Evolutionary conservation across 1,284 basidiomycete species (phyloP).

Genomic region (Pascua guehoae): DNA sequence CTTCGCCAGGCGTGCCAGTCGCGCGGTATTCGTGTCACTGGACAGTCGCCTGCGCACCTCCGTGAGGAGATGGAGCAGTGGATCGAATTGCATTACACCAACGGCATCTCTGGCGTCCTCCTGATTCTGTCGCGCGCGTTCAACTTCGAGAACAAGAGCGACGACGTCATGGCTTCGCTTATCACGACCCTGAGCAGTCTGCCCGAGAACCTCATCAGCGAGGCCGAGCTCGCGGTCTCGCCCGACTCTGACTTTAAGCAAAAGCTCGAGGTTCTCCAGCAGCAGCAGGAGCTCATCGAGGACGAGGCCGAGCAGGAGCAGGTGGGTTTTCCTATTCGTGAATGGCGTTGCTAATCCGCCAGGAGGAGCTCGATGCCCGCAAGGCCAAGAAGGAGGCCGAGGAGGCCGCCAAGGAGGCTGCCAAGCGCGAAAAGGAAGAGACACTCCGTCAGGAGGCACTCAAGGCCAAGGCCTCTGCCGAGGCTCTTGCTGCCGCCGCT

Average conservation of each 20-base stretch:
- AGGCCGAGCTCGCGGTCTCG: conserved; percentile 86
- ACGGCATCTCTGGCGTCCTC: conserved; percentile 84
- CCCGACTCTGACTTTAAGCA: conserved; percentile 95
- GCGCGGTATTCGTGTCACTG: conserved; percentile 84
- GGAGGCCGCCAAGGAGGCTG: conserved; percentile 60
- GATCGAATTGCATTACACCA: conserved; percentile 86
- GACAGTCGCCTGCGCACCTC: conserved; percentile 75
- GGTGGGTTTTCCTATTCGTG: conserved; percentile 3
- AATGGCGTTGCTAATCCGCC: conserved; percentile 1
- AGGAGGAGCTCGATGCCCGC: conserved; percentile 84
- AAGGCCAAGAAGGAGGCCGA: conserved; percentile 72
- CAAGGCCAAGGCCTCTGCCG: not conserved
- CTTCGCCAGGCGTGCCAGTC: conserved; percentile 90
- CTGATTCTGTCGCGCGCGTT: conserved; percentile 91
- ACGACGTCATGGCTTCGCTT: conserved; percentile 76
- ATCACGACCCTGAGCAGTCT: conserved; percentile 88
- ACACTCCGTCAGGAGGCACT: conserved; percentile 2
- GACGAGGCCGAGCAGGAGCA: conserved; percentile 97
- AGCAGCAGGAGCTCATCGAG: conserved; percentile 98
- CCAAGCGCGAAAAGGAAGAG: conserved; percentile 50
- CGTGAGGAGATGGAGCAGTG: conserved; percentile 87
- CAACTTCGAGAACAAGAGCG: conserved; percentile 81
- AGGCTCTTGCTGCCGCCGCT: not conserved
- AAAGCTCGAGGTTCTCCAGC: conserved; percentile 93
- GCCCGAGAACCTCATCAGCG: conserved; percentile 92